Evolutionary conservation across 2,329 filamentous ascomycete species (phyloP).

Genomic region (Paramyrothecium sp.): DNA sequence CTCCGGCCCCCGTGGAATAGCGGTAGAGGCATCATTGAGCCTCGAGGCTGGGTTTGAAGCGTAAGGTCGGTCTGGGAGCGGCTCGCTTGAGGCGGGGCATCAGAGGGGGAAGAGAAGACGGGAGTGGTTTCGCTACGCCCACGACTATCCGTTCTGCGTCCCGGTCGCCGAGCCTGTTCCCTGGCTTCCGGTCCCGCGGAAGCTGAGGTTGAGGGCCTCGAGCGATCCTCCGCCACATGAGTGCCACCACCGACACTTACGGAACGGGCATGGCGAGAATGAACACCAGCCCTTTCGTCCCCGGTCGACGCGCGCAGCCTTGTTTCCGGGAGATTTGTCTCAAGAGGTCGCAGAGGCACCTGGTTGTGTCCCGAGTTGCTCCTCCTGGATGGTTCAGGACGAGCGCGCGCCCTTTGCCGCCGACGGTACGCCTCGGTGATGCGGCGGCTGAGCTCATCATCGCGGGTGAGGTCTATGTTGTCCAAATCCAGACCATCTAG

Average conservation of each 20-base stretch:
- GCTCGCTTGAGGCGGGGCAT: constrained; percentile 47
- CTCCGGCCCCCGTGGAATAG: constrained; percentile 42
- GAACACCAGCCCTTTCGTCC: not conserved
- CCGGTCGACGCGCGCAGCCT: not conserved
- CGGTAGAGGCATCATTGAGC: constrained; percentile 34
- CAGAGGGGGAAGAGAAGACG: constrained; percentile 36
- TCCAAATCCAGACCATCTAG: constrained; percentile 86
- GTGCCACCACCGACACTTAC: not conserved
- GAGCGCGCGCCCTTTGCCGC: constrained; percentile 64
- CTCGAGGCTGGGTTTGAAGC: constrained; percentile 38
- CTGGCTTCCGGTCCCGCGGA: constrained; percentile 28
- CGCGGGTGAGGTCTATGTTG: constrained; percentile 77
- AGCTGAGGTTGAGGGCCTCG: constrained; percentile 43
- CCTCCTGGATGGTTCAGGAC: constrained; percentile 45
- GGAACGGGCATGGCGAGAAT: not conserved
- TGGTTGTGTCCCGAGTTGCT: constrained; percentile 27
- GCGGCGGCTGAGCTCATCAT: constrained; percentile 86
- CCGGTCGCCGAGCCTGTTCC: constrained; percentile 25
- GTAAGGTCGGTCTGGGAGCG: constrained; percentile 66
- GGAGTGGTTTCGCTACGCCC: constrained; percentile 55
- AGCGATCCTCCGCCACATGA: constrained; percentile 43
- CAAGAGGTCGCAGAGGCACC: not conserved
- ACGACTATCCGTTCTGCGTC: constrained; percentile 52
- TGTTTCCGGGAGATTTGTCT: not conserved
- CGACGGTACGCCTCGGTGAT: constrained; percentile 87